Evolutionary conservation across 1,284 basidiomycete species (phyloP), one percentile per base, ranked within the genome.

Genomic region (Leccinum angustisporum): DNA sequence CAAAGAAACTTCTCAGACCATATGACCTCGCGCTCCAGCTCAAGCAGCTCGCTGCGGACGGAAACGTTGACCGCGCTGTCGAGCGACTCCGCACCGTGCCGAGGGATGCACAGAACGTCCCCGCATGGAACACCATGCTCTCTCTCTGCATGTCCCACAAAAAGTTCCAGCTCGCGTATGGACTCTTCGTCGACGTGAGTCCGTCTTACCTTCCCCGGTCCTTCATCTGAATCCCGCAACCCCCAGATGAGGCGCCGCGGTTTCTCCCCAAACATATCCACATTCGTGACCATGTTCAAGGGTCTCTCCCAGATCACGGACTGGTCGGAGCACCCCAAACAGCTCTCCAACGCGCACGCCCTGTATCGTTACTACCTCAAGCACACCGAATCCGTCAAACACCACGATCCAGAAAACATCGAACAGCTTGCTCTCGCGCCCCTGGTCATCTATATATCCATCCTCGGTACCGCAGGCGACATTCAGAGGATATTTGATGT

Each of bases 241-340:
- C n/a, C 36, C 2, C 62, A 92, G 91, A 91, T 93, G 90, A 92
- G 91, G 72, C 82, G 91, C 50, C 83, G 91, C 51, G 87, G 88
- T 2, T 85, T 91, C 68, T 79, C 78, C 56, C 89, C 91, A 18
- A 85, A 80, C 52, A 72, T 79, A n/a, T 74, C 83, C 57, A 91
- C 90, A 1, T 92, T 82, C 65, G 77, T 79, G 38, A 87, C 86
- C 14, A 77, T 92, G 74, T 78, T 93, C 70, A 79, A 71, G 46
- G 89, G 87, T 6, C 79, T 87, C 56, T 77, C 80, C 1, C 78
- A 77, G 25, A 83, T 91, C 36, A 78, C 84, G 21, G 72, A 85
- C 63, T 91, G 89, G 88, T 63, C 76, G 1, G 68, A 63, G 16
- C 78, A 83, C 67, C 68, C 81, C 21, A 83, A 85, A 67, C 87